These are phyloP conservation scores for Magnusiomyces tetraspermus DNA, from an alignment of 1,139 yeast genomes.

Conservation along the genomic window DNA sequence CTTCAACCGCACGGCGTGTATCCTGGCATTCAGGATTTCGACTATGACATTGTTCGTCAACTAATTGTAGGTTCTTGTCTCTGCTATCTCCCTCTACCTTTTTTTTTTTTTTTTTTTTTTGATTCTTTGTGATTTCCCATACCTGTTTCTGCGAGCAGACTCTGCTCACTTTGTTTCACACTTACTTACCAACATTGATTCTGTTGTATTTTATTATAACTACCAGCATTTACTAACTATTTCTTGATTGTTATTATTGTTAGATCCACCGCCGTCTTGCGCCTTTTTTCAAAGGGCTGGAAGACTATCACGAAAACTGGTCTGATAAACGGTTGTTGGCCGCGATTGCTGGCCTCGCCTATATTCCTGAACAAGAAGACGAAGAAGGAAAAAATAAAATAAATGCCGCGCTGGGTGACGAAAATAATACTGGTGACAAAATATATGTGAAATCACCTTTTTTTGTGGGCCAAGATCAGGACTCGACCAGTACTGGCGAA, in stretches of 20 bases:
- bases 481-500: too few relatives aligned
- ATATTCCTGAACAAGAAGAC: slow-evolving; percentile 16
- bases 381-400: too few relatives aligned
- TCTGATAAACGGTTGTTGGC: slow-evolving; percentile 56
- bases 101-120: too few relatives aligned
- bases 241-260: not conserved
- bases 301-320: slow-evolving; percentile 73
- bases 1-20: slow-evolving; percentile 84
- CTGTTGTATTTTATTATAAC: too few relatives aligned
- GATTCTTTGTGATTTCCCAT: not conserved
- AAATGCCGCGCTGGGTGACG: not conserved
- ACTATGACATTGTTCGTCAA: slow-evolving; percentile 57
- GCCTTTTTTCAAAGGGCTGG: slow-evolving; percentile 85
- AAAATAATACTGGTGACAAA: not conserved
- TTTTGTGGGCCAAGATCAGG: too few relatives aligned
- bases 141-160: too few relatives aligned
- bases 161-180: too few relatives aligned
- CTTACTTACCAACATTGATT: too few relatives aligned
- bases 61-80: slow-evolving; percentile 35
- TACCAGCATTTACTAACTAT: not conserved
- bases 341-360: slow-evolving; percentile 35
- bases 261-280: slow-evolving; percentile 56
- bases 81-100: not conserved
- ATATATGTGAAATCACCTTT: too few relatives aligned
- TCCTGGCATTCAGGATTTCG: slow-evolving; percentile 63